Conservation (phyloP, 2,329 filamentous ascomycete genomes). For the Aspergillus bombycis region DNA sequence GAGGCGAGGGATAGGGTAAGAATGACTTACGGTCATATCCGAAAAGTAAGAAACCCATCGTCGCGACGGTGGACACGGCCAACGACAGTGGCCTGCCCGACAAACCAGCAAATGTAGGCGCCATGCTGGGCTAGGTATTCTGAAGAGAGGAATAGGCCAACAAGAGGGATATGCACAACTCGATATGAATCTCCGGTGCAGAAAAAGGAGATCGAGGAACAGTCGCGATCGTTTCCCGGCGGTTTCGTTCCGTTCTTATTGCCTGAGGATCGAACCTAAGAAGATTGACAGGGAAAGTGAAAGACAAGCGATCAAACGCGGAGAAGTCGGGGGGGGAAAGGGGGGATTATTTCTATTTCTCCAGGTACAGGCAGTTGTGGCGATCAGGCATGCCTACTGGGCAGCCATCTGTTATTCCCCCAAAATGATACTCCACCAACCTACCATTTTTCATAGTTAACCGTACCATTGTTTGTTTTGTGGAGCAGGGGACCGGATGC, state of each 20-base stretch:
- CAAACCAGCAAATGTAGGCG: constrained; percentile 61
- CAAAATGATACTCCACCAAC: constrained; percentile 21
- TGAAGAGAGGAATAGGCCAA: background rate
- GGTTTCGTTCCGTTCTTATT: background rate
- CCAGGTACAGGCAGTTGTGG: constrained; percentile 26
- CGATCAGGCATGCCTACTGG: constrained; percentile 16
- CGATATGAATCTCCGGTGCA: background rate
- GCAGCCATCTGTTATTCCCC: constrained; percentile 19
- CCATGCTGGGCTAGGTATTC: constrained; percentile 42
- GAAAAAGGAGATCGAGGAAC: background rate
- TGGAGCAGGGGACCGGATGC: constrained; percentile 31
- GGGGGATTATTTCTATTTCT: constrained; percentile 34
- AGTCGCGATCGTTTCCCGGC: constrained; percentile 1
- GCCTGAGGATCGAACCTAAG: constrained; percentile 1
- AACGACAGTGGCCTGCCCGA: constrained; percentile 61
- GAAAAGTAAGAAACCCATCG: constrained; percentile 65
- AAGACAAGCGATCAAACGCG: constrained; percentile 19
- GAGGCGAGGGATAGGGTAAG: background rate
- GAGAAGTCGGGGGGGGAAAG: constrained; percentile 23
- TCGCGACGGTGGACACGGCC: constrained; percentile 64
- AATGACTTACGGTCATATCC: constrained; percentile 56
- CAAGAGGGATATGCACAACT: constrained; percentile 2
- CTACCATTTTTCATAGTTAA: constrained; percentile 14
- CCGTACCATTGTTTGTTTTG: constrained; percentile 22
- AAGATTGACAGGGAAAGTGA: constrained; percentile 18